Conservation (phyloP, 257 asterid genomes). For the Capsicum pubescens region DNA sequence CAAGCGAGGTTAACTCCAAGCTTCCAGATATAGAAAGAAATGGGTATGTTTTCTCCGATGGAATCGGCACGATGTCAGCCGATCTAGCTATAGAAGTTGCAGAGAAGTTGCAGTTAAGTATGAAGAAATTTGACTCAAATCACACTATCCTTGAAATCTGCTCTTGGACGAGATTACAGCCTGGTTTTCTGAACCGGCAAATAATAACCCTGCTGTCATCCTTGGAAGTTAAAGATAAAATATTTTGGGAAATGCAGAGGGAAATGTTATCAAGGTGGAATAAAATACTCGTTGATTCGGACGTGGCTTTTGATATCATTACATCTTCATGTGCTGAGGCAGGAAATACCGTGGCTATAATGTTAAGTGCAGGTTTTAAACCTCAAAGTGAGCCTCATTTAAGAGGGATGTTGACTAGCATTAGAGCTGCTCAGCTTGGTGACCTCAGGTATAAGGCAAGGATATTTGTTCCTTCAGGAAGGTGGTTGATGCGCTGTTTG, state of each 20-base stretch:
- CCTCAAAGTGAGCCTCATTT: constrained; percentile 85
- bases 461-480: constrained; percentile 76
- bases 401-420: constrained; percentile 79
- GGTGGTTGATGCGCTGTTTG: constrained; percentile 98
- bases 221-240: constrained; percentile 59
- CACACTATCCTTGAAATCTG: constrained; percentile 88
- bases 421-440: constrained; percentile 87
- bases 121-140: constrained; percentile 76
- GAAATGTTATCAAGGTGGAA: constrained; percentile 67
- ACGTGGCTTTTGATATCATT: constrained; percentile 74
- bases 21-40: constrained; percentile 69
- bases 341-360: constrained; percentile 77
- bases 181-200: constrained; percentile 90
- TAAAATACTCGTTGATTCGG: constrained; percentile 65
- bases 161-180: constrained; percentile 89
- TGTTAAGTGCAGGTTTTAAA: constrained; percentile 88
- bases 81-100: constrained; percentile 86
- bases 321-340: constrained; percentile 77
- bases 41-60: constrained; percentile 76
- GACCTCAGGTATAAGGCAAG: constrained; percentile 83
- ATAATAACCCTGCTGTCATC: constrained; percentile 84
- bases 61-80: constrained; percentile 75
- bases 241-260: constrained; percentile 86
- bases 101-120: constrained; percentile 67
- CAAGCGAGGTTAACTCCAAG: constrained; percentile 41